phyloP scores from a whole-genome alignment of 257 asterid species.

The Lycium barbarum region DNA sequence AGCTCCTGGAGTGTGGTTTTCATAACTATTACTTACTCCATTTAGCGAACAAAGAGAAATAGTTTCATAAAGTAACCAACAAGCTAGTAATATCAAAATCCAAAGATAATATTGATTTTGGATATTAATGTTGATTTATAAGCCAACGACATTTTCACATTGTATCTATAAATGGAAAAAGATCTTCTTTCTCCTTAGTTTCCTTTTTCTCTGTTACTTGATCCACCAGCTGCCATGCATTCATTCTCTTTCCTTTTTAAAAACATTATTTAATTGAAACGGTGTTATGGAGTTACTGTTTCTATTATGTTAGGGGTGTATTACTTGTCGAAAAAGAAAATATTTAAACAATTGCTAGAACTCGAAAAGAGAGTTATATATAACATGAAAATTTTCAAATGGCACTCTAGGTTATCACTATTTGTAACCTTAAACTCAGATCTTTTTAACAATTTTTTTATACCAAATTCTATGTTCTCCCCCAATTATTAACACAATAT shows the following conservation, averaged over 20 bases:
- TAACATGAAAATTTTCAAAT: not conserved
- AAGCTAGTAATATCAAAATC: no score
- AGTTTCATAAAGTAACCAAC: no score
- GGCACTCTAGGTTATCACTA: not conserved
- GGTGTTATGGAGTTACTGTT: not conserved
- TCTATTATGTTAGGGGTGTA: not conserved
- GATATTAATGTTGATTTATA: not conserved
- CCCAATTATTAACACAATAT: no score
- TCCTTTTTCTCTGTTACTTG: not conserved
- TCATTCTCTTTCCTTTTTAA: no score
- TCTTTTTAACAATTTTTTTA: not conserved
- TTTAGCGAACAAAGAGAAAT: no score
- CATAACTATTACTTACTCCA: no score
- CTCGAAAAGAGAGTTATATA: not conserved
- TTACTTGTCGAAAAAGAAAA: not conserved
- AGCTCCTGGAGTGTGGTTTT: no score
- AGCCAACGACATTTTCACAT: not conserved
- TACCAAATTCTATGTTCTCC: no score
- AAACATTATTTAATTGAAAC: not conserved
- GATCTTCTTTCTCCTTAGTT: not conserved
- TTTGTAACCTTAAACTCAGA: not conserved
- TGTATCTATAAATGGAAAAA: no score
- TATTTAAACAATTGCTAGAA: no score
- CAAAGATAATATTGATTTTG: not conserved
- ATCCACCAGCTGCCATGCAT: no score